These are phyloP conservation scores for Tephrocybe sp. DNA, from an alignment of 768 basidiomycete genomes.

Conservation along the genomic window DNA sequence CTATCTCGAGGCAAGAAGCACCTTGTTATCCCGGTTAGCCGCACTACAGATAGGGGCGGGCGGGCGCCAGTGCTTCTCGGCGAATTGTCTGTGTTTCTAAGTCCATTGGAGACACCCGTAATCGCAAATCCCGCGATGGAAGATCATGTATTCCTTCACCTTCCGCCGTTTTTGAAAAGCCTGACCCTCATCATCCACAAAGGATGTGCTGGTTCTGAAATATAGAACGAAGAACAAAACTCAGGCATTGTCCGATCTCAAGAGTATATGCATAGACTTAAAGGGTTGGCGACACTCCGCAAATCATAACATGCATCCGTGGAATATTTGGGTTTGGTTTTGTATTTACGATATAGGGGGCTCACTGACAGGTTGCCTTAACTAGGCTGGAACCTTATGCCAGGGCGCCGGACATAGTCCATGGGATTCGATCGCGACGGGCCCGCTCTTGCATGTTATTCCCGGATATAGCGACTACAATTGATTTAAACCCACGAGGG, in stretches of 20 bases:
- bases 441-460: background rate
- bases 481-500: conserved; percentile 6
- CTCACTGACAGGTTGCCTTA: background rate
- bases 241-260: background rate
- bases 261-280: conserved; percentile 12
- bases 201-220: conserved; percentile 7
- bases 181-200: conserved; percentile 15
- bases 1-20: conserved; percentile 31
- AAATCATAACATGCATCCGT: conserved; percentile 7
- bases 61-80: conserved; percentile 7
- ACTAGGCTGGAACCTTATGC: background rate
- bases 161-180: conserved; percentile 7
- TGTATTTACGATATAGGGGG: background rate
- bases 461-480: too few species aligned
- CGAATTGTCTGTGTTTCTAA: conserved; percentile 7
- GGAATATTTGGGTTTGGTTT: conserved; percentile 14
- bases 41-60: too few species aligned
- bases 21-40: too few species aligned
- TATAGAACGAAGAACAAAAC: conserved; percentile 3
- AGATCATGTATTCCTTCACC: conserved; percentile 11
- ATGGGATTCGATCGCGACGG: too few species aligned
- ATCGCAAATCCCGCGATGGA: conserved; percentile 14
- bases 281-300: conserved; percentile 16
- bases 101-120: conserved; percentile 6
- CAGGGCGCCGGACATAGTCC: background rate